These are phyloP conservation scores for Trichosanthes cucumerina DNA, from an alignment of 306 rosid genomes.

Conservation along the genomic window DNA sequence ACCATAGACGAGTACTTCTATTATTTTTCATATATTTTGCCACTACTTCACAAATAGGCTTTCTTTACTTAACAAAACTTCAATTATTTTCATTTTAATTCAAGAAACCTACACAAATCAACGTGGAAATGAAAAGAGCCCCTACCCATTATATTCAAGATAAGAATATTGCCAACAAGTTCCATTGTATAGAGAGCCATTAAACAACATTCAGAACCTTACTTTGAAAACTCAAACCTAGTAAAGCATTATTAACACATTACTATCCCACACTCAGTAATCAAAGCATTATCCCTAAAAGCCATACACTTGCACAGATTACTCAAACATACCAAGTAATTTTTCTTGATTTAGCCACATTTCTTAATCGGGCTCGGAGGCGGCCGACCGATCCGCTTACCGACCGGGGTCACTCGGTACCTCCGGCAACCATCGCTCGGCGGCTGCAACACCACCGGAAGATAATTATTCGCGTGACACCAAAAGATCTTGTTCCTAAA, in stretches of 20 bases:
- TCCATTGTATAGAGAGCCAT: not conserved
- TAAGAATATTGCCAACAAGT: not conserved
- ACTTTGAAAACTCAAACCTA: not conserved
- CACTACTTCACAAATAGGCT: too few species aligned
- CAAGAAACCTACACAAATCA: too few species aligned
- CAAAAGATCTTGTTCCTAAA: conserved; percentile 3
- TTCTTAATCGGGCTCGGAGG: not conserved
- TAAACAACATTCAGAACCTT: not conserved
- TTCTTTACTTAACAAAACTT: too few species aligned
- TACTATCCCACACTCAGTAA: not conserved
- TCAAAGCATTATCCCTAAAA: not conserved
- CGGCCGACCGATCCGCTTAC: not conserved
- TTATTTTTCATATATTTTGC: too few species aligned
- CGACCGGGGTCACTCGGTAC: not conserved
- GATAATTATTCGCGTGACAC: conserved; percentile 8
- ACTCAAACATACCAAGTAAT: not conserved
- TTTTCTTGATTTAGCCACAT: not conserved
- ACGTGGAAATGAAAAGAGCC: too few species aligned
- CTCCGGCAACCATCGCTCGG: conserved; percentile 7
- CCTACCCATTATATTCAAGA: too few species aligned
- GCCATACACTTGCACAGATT: not conserved
- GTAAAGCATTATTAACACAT: not conserved
- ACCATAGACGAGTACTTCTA: too few species aligned
- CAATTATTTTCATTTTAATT: too few species aligned
- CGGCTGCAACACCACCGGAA: not conserved